A percentile compares a stretch with the other conserved stretches of the same genome.
These are phyloP conservation scores for Westerdykella sp. DNA, from an alignment of 2,329 filamentous ascomycete genomes.

Conservation along the genomic window DNA sequence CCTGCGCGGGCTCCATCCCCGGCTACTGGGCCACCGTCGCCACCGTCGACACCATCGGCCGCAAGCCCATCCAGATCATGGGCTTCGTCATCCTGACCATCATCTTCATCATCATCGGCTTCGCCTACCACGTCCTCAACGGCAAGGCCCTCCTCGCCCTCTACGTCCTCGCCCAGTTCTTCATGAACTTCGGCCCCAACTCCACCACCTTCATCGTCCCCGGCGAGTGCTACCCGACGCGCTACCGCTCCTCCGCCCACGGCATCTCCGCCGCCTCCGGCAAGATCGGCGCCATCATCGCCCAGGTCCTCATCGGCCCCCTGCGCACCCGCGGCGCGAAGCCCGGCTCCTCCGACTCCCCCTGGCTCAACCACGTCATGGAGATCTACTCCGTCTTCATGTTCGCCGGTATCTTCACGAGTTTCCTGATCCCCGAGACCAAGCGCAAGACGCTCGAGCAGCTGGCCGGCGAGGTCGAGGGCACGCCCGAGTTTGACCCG, in stretches of 20 bases:
- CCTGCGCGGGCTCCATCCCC: constrained; percentile 71
- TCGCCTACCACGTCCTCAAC: constrained; percentile 42
- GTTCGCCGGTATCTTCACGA: constrained; percentile 63
- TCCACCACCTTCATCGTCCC: constrained; percentile 48
- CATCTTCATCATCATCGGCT: constrained; percentile 46
- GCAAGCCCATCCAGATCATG: constrained; percentile 68
- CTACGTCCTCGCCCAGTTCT: constrained; percentile 47
- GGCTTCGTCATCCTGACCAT: constrained; percentile 45
- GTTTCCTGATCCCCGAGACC: constrained; percentile 70
- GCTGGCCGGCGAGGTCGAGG: constrained; percentile 60
- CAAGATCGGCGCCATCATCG: constrained; percentile 46
- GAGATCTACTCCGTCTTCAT: constrained; percentile 77
- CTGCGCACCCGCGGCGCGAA: constrained; percentile 50
- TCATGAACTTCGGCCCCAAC: constrained; percentile 51
- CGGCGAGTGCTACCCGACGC: constrained; percentile 48
- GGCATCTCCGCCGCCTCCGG: constrained; percentile 46
- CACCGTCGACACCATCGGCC: constrained; percentile 65
- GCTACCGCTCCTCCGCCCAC: constrained; percentile 44
- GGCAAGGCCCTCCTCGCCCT: constrained; percentile 40
- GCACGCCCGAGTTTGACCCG: constrained; percentile 45
- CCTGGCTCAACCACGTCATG: constrained; percentile 68
- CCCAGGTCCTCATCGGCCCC: constrained; percentile 46
- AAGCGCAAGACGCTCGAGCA: constrained; percentile 68
- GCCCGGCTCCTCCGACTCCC: constrained; percentile 47
- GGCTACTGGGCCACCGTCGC: constrained; percentile 78